Evolutionary conservation across 768 basidiomycete genomes (phyloP).

Genomic region (Leccinum obscurum): DNA sequence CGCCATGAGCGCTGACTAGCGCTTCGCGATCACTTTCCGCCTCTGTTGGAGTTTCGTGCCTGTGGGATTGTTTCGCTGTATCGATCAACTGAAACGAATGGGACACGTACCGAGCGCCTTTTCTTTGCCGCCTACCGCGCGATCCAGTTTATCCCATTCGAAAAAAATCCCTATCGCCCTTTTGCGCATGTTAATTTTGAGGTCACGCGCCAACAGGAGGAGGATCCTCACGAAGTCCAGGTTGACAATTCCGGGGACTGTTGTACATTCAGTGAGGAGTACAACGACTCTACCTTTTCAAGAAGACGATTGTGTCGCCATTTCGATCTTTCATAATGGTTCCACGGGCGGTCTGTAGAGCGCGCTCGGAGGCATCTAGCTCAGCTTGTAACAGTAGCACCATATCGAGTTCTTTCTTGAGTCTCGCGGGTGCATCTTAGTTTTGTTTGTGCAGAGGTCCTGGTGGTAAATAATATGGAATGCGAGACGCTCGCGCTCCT

Average conservation of each 20-base stretch:
- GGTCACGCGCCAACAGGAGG: slow-evolving; percentile 12
- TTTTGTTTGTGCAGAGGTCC: not conserved
- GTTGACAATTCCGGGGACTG: slow-evolving; percentile 9
- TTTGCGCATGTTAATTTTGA: slow-evolving; percentile 29
- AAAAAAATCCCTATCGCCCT: slow-evolving; percentile 25
- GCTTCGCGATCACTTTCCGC: too few species aligned
- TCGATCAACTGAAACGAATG: not conserved
- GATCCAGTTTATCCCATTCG: slow-evolving; percentile 29
- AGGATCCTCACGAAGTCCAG: slow-evolving; percentile 6
- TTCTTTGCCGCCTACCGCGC: slow-evolving; percentile 20
- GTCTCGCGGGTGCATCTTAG: not conserved
- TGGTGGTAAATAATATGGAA: too few species aligned
- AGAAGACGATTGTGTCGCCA: not conserved
- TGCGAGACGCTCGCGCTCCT: too few species aligned
- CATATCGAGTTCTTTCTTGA: slow-evolving; percentile 4
- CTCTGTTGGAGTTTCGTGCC: not conserved
- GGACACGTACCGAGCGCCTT: slow-evolving; percentile 27
- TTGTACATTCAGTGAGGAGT: slow-evolving; percentile 8
- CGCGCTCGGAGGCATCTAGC: slow-evolving; percentile 25
- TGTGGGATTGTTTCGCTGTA: not conserved
- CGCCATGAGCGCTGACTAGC: too few species aligned
- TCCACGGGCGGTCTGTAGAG: slow-evolving; percentile 15
- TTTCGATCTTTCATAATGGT: slow-evolving; percentile 6
- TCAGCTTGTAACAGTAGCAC: slow-evolving; percentile 26
- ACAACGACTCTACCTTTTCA: slow-evolving; percentile 4